Conservation (phyloP, 495 filamentous ascomycete species). For the Xylaria castorea region DNA sequence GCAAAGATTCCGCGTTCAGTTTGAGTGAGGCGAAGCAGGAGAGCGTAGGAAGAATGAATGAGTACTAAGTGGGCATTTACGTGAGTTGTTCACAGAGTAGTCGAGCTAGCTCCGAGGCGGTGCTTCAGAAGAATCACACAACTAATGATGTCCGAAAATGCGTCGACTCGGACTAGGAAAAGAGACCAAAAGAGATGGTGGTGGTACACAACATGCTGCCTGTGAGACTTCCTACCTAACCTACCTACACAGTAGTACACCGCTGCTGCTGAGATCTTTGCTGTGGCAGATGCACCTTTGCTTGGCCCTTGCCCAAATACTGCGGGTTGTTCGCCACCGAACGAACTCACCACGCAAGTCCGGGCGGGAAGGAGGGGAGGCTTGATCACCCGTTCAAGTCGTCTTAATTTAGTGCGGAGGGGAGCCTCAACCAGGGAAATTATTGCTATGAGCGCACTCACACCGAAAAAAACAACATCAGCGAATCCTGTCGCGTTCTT, state of each 20-base stretch:
- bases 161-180: constrained; percentile 10
- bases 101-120: constrained; percentile 14
- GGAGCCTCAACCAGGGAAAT: constrained; percentile 18
- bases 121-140: constrained; percentile 4
- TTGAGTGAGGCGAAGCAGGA: constrained; percentile 14
- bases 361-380: constrained; percentile 10
- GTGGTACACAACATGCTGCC: constrained; percentile 2
- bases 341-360: constrained; percentile 20
- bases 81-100: background rate
- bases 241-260: constrained; percentile 9
- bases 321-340: constrained; percentile 15
- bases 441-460: background rate
- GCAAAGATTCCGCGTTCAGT: constrained; percentile 4
- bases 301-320: background rate
- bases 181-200: background rate
- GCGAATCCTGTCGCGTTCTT: background rate
- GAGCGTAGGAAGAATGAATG: background rate
- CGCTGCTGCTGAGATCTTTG: constrained; percentile 12
- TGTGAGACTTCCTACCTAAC: background rate
- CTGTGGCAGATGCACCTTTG: constrained; percentile 14
- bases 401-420: constrained; percentile 11
- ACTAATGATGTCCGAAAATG: constrained; percentile 3
- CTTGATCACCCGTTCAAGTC: constrained; percentile 1
- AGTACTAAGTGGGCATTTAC: constrained; percentile 13
- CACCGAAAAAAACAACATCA: constrained; percentile 23